Percentiles rank a stretch among this genome's conserved stretches.
Conservation (phyloP, 352 stramenopile genomes). For the Phytophthora melonis region DNA sequence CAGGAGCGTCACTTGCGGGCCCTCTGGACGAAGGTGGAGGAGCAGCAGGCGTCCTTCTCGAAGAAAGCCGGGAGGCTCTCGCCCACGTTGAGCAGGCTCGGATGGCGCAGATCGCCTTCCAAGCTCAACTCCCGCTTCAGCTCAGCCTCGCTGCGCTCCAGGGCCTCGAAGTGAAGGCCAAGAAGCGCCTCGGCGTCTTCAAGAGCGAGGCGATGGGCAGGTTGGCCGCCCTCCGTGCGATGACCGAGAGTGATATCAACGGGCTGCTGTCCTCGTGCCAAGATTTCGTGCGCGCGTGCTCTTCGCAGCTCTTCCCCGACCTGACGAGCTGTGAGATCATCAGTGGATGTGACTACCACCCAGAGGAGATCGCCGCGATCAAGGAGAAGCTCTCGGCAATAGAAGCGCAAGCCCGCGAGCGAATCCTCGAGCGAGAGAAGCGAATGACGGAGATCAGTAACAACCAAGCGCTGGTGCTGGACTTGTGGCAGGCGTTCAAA, state of each 20-base stretch:
- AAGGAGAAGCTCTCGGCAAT: slow-evolving; percentile 49
- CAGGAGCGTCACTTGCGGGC: slow-evolving; percentile 71
- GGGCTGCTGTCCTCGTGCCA: slow-evolving; percentile 49
- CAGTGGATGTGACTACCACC: slow-evolving; percentile 88
- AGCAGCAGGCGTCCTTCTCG: slow-evolving; percentile 64
- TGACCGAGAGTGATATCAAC: slow-evolving; percentile 43
- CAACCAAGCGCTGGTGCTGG: slow-evolving; percentile 43
- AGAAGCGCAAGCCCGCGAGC: slow-evolving; percentile 48
- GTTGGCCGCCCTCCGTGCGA: slow-evolving; percentile 30
- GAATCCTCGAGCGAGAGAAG: slow-evolving; percentile 47
- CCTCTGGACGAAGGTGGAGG: slow-evolving; percentile 59
- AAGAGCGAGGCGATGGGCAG: slow-evolving; percentile 44
- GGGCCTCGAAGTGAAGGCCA: slow-evolving; percentile 84
- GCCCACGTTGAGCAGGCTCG: slow-evolving; percentile 48
- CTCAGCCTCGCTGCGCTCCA: slow-evolving; percentile 84
- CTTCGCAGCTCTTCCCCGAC: slow-evolving; percentile 68
- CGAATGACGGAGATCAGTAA: slow-evolving; percentile 47
- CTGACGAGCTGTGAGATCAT: slow-evolving; percentile 68
- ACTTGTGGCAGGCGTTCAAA: slow-evolving; percentile 66
- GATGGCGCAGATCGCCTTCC: slow-evolving; percentile 60
- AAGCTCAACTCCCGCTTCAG: slow-evolving; percentile 76
- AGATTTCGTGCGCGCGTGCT: slow-evolving; percentile 65
- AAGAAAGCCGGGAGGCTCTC: slow-evolving; percentile 35
- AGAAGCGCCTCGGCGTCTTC: slow-evolving; percentile 67
- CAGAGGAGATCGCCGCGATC: slow-evolving; percentile 67